Evolutionary conservation across 202 grass and related monocot species (phyloP).

Genomic region (Schoenoplectus tabernaemontani): DNA sequence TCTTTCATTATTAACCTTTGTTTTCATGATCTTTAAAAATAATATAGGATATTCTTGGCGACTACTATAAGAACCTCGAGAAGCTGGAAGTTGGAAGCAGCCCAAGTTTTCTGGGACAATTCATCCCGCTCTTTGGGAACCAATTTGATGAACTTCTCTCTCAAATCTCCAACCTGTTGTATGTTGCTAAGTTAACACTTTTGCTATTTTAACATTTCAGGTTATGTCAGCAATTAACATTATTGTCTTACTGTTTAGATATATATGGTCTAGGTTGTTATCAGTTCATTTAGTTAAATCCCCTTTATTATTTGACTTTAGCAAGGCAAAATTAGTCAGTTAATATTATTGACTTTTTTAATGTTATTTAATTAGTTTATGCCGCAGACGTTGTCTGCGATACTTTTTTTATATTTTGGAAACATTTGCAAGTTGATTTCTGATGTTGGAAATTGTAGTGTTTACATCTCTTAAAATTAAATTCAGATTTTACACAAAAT

Average conservation of each 20-base stretch:
- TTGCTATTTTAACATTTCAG: not conserved
- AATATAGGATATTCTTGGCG: slow-evolving; percentile 51
- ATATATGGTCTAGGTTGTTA: not conserved
- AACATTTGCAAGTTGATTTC: not conserved
- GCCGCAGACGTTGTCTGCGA: not conserved
- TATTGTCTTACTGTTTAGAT: not conserved
- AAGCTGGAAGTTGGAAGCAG: slow-evolving; percentile 43
- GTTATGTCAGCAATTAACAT: not conserved
- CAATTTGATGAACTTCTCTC: slow-evolving; percentile 44
- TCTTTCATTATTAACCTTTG: not conserved
- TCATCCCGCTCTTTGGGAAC: slow-evolving; percentile 54
- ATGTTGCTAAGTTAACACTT: not conserved
- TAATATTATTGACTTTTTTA: not conserved
- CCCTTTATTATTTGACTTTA: not conserved
- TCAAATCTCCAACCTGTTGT: slow-evolving; percentile 45
- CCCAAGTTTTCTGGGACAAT: slow-evolving; percentile 50
- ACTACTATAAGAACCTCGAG: slow-evolving; percentile 56
- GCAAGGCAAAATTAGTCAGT: not conserved
- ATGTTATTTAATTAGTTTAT: not conserved
- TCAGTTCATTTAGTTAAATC: not conserved
- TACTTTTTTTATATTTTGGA: not conserved
- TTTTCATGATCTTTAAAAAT: not conserved
- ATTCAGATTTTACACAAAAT: not conserved
- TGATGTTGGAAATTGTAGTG: not conserved
- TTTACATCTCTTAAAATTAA: not conserved